Percentiles rank a stretch among this genome's conserved stretches.
These are phyloP conservation scores for Colletotrichum siamense DNA, from an alignment of 2,329 filamentous ascomycete species.

Conservation along the genomic window DNA sequence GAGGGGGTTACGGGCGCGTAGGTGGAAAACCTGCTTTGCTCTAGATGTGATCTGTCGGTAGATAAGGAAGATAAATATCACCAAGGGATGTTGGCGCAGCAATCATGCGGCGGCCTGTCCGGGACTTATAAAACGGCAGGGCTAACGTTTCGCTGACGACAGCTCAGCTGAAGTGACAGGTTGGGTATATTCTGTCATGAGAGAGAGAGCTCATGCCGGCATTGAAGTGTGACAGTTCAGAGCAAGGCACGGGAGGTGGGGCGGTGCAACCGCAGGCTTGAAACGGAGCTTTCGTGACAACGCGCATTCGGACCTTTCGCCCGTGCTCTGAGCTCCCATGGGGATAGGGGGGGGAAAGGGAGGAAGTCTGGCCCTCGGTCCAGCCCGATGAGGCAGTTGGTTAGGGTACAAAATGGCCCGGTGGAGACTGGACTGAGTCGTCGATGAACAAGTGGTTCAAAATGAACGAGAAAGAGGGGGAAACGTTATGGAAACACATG, in stretches of 20 bases:
- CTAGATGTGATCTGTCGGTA: neutral
- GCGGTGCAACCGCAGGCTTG: constrained; percentile 18
- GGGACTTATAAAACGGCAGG: neutral
- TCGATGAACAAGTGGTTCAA: neutral
- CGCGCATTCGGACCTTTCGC: constrained; percentile 9
- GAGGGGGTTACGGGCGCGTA: neutral
- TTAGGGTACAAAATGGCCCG: neutral
- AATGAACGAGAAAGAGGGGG: neutral
- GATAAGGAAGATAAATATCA: neutral
- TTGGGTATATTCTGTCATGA: neutral
- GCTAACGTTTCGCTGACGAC: neutral
- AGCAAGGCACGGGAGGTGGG: constrained; percentile 5
- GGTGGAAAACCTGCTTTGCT: neutral
- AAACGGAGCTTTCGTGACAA: constrained; percentile 16
- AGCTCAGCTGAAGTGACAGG: neutral
- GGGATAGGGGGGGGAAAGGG: neutral
- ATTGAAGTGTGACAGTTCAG: constrained; percentile 9
- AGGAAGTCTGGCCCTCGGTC: neutral
- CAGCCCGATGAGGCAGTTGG: constrained; percentile 17
- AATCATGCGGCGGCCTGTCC: neutral
- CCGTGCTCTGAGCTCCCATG: neutral
- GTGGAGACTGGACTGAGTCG: neutral
- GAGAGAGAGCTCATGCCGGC: constrained; percentile 1
- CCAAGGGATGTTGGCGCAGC: neutral
- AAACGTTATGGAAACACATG: neutral